These are phyloP conservation scores for Thelonectria rubi DNA, from an alignment of 2,329 filamentous ascomycete genomes.

Conservation along the genomic window DNA sequence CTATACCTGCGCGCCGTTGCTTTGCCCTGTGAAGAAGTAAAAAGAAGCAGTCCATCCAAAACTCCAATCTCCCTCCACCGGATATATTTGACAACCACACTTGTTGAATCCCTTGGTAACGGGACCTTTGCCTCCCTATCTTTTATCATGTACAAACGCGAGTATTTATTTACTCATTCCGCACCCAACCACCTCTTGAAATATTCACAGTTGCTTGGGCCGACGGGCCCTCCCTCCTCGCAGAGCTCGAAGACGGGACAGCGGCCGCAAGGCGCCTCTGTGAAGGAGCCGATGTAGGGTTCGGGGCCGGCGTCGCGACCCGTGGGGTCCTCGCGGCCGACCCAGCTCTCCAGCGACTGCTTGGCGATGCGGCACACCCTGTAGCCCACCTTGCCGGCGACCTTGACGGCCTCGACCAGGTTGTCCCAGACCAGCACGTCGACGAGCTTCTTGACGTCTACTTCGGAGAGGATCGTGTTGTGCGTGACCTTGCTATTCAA, in stretches of 20 bases:
- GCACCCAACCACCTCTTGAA: constrained; percentile 82
- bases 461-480: constrained; percentile 74
- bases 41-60: constrained; percentile 26
- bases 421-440: constrained; percentile 91
- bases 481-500: constrained; percentile 75
- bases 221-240: constrained; percentile 89
- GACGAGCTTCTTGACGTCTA: constrained; percentile 84
- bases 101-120: neutral
- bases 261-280: constrained; percentile 87
- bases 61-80: constrained; percentile 34
- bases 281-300: constrained; percentile 74
- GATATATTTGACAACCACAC: constrained; percentile 2
- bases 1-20: constrained; percentile 39
- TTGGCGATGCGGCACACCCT: constrained; percentile 60
- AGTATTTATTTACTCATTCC: constrained; percentile 43
- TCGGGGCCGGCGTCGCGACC: constrained; percentile 52
- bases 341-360: constrained; percentile 54
- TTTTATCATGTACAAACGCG: neutral
- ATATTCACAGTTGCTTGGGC: constrained; percentile 89
- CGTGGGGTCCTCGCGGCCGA: constrained; percentile 49
- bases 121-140: neutral
- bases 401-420: constrained; percentile 73
- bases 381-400: constrained; percentile 61
- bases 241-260: constrained; percentile 96
- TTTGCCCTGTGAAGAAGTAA: constrained; percentile 33